These are phyloP conservation scores for Aureobasidium mangrovei DNA, from an alignment of 2,329 filamentous ascomycete species.

Conservation along the genomic window DNA sequence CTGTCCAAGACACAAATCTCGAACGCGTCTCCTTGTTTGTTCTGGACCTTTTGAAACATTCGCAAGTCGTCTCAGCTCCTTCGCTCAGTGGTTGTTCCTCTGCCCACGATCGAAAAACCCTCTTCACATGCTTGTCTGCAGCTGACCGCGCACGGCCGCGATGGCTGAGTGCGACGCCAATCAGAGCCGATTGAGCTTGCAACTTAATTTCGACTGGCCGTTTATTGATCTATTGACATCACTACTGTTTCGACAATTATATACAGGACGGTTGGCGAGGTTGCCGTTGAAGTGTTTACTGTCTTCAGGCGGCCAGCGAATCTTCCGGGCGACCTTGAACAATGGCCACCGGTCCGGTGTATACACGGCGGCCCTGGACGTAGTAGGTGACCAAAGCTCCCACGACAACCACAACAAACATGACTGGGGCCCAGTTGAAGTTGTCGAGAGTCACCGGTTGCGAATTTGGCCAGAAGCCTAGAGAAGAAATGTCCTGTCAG, in stretches of 20 bases:
- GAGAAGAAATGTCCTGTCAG: not conserved
- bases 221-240: not conserved
- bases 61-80: not conserved
- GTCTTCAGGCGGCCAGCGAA: not conserved
- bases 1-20: not conserved
- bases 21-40: not conserved
- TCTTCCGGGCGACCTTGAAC: slow-evolving; percentile 4
- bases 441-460: slow-evolving; percentile 8
- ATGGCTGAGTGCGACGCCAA: not conserved
- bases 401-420: slow-evolving; percentile 26
- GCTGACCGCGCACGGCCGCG: not conserved
- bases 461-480: slow-evolving; percentile 11
- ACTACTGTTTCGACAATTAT: slow-evolving; percentile 5
- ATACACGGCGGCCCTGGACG: slow-evolving; percentile 25
- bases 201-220: slow-evolving; percentile 6
- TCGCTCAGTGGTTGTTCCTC: not conserved
- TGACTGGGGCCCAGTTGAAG: slow-evolving; percentile 31
- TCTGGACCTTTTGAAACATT: not conserved
- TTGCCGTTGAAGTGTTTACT: not conserved
- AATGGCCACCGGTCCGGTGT: slow-evolving; percentile 19
- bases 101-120: not conserved
- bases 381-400: slow-evolving; percentile 25
- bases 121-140: slow-evolving; percentile 5
- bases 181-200: not conserved
- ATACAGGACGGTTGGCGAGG: not conserved